Conservation (phyloP, 2,329 filamentous ascomycete genomes). For the Emergomyces orientalis region DNA sequence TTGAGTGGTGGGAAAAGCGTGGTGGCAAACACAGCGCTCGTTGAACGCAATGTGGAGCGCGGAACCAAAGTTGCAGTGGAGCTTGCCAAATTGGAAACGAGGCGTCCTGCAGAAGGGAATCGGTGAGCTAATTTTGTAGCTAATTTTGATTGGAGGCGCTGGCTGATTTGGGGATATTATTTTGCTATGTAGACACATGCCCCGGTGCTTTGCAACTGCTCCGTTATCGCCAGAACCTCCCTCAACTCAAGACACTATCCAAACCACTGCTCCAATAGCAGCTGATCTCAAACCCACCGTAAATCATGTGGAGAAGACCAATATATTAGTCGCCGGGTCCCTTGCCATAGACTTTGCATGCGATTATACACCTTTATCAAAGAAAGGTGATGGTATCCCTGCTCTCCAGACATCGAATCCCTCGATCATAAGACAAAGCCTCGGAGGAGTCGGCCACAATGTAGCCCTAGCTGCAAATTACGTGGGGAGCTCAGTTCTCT, state of each 20-base stretch:
- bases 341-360: slow-evolving; percentile 82
- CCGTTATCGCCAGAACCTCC: slow-evolving; percentile 18
- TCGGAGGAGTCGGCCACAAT: slow-evolving; percentile 88
- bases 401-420: slow-evolving; percentile 74
- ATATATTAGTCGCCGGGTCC: slow-evolving; percentile 83
- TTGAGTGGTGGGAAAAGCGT: slow-evolving; percentile 64
- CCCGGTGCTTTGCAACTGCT: slow-evolving; percentile 22
- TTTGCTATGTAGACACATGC: slow-evolving; percentile 28
- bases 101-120: slow-evolving; percentile 20
- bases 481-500: slow-evolving; percentile 54
- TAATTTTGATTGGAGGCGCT: slow-evolving; percentile 14
- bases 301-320: slow-evolving; percentile 32
- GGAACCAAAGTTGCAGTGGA: slow-evolving; percentile 58
- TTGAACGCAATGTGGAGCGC: slow-evolving; percentile 57
- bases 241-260: slow-evolving; percentile 18
- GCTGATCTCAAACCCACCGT: slow-evolving; percentile 7
- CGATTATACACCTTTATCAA: slow-evolving; percentile 53
- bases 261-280: slow-evolving; percentile 7
- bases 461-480: slow-evolving; percentile 75
- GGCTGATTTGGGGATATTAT: slow-evolving; percentile 29
- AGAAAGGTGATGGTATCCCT: slow-evolving; percentile 28
- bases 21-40: slow-evolving; percentile 61
- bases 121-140: slow-evolving; percentile 31
- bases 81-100: slow-evolving; percentile 46
- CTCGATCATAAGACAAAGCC: slow-evolving; percentile 65